Base-by-base conservation (phyloP, 805 yeast genomes). In the Millerago galiae region DNA sequence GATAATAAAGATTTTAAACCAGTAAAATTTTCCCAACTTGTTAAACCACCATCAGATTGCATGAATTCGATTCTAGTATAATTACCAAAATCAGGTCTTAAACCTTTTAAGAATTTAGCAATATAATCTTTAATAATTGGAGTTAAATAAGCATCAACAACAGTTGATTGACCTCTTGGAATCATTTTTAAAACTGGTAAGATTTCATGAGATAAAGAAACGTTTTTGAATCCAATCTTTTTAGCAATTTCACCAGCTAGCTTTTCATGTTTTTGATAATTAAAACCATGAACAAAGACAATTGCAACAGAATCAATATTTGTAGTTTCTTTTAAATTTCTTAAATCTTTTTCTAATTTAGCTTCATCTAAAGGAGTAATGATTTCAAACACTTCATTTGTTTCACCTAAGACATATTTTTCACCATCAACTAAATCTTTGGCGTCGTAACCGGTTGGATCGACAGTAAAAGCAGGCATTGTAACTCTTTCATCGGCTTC, bases 401-500 rank as follows among this genome's bases (percentile, higher is more conserved):
- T 68, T 40, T 56, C 60, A 18, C 74, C 72, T 11, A 51, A 50
- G 16, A 67, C 70, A 72, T 61, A 44, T 66, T 57, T n/a, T 52
- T 34, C 63, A 13, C 51, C 56, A 37, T 61, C 59, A 15, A 54
- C 67, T 8, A 48, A 37, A 14, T 55, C 57, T 17, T 41, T 38
- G 50, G 60, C 71, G 38, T 52, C 45, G 49, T 55, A 50, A 8
- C 59, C 59, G 34, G 63, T 66, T 6, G 85, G 86, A 52, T 83
- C 83, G 58, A 81, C 90, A 11, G 75, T 69, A 52, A 71, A 83
- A 39, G 75, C 81, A 44, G 75, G 90, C 38, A 84, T 67, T 1
- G 95, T 71, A 30, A 74, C 74, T 47, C 79, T 59, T 50, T 72
- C 79, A 44, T 71, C 75, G 34, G 71, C 62, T 50, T 74, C 78